Evolutionary conservation across 1,284 basidiomycete genomes (phyloP).

Genomic region (Kalmanozyma brasiliensis): DNA sequence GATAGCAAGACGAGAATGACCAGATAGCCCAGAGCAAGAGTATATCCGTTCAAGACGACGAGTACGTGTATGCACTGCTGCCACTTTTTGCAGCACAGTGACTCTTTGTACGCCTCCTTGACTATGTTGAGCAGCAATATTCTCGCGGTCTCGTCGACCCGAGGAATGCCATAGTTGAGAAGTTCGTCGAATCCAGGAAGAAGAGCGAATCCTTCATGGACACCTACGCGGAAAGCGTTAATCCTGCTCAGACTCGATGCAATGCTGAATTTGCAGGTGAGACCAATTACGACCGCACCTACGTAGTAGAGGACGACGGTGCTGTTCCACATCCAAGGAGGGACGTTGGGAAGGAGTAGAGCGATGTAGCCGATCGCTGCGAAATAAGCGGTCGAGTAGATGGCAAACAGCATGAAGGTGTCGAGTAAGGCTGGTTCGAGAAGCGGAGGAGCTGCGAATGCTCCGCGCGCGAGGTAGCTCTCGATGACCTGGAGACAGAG

Average conservation of each 20-base stretch:
- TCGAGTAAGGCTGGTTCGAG: constrained; percentile 14
- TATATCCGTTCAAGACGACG: constrained; percentile 10
- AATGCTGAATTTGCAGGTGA: not conserved
- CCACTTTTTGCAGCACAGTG: constrained; percentile 9
- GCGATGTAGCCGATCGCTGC: constrained; percentile 36
- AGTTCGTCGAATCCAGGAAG: not conserved
- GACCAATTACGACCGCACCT: not conserved
- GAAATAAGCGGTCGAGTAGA: constrained; percentile 31
- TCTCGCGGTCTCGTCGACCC: not conserved
- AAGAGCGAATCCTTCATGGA: not conserved
- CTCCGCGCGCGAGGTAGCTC: constrained; percentile 2
- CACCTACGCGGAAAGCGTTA: not conserved
- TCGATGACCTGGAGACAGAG: constrained; percentile 13
- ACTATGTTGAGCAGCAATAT: constrained; percentile 3
- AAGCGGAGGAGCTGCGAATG: not conserved
- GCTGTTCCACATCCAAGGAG: constrained; percentile 29
- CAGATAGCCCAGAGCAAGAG: constrained; percentile 4
- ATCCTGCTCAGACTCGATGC: constrained; percentile 3
- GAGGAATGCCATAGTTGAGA: not conserved
- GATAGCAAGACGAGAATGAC: constrained; percentile 12
- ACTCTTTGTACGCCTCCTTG: constrained; percentile 3
- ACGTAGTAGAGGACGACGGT: constrained; percentile 3
- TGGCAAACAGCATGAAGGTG: constrained; percentile 4
- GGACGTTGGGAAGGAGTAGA: constrained; percentile 22
- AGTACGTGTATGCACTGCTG: constrained; percentile 2